Conservation (phyloP, 2,329 filamentous ascomycete species). For the Fusarium staphyleae region DNA sequence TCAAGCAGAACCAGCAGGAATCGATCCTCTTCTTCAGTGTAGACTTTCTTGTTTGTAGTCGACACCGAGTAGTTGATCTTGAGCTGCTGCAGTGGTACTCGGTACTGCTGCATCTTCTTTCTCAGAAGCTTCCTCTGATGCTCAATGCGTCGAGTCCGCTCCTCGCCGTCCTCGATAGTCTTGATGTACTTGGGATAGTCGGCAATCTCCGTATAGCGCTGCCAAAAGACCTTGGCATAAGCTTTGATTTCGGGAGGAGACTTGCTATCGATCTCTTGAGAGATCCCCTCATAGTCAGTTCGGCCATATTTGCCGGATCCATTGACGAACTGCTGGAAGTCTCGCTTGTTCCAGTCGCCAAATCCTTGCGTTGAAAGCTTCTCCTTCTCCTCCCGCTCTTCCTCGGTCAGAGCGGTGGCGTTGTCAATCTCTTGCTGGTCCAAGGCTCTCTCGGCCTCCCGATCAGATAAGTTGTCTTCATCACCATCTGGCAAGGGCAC, state of each 20-base stretch:
- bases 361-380: conserved; percentile 85
- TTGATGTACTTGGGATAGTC: conserved; percentile 90
- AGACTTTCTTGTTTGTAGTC: conserved; percentile 99
- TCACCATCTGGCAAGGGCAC: conserved; percentile 87
- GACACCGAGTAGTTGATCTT: conserved; percentile 99
- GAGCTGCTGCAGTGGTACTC: conserved; percentile 96
- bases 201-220: conserved; percentile 86
- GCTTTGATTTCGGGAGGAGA: conserved; percentile 82
- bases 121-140: conserved; percentile 92
- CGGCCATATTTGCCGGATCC: conserved; percentile 93
- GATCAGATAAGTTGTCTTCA: conserved; percentile 84
- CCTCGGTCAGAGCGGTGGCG: conserved; percentile 84
- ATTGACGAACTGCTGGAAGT: conserved; percentile 98
- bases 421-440: conserved; percentile 95
- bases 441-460: conserved; percentile 84
- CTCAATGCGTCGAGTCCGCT: conserved; percentile 85
- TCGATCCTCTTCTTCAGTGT: conserved; percentile 96
- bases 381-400: conserved; percentile 87
- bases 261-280: conserved; percentile 92
- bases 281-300: conserved; percentile 82
- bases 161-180: conserved; percentile 91
- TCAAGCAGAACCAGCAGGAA: conserved; percentile 95
- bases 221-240: conserved; percentile 97
- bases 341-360: conserved; percentile 92
- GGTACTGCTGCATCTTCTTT: conserved; percentile 95